These are phyloP conservation scores for Ramaria rubella DNA, from an alignment of 768 basidiomycete species.

Conservation along the genomic window DNA sequence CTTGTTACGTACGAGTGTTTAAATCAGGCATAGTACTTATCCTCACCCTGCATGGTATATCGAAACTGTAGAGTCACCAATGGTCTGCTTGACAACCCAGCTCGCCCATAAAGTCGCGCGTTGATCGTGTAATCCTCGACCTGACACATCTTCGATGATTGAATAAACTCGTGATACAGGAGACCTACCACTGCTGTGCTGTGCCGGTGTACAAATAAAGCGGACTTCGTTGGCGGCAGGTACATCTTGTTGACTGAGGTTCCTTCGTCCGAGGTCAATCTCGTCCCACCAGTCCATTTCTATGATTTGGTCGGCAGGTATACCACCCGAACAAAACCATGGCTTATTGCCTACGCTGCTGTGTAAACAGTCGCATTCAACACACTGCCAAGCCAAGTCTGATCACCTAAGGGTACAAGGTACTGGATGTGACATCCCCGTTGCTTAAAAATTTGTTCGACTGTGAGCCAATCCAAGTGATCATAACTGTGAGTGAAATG, in stretches of 20 bases:
- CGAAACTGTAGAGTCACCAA: conserved; percentile 14
- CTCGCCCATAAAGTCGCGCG: conserved; percentile 33
- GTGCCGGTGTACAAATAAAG: conserved; percentile 36
- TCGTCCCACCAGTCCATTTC: conserved; percentile 41
- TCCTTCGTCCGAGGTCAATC: conserved; percentile 14
- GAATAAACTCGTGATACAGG: neutral
- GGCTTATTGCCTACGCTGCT: conserved; percentile 19
- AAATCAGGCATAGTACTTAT: conserved; percentile 7
- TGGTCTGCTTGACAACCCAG: conserved; percentile 32
- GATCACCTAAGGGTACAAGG: conserved; percentile 33
- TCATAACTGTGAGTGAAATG: conserved; percentile 28
- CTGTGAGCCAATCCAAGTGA: conserved; percentile 34
- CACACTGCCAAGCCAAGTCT: neutral
- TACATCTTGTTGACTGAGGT: conserved; percentile 6
- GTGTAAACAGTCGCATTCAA: neutral
- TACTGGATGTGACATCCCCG: conserved; percentile 22
- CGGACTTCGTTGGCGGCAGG: conserved; percentile 14
- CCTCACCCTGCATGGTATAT: conserved; percentile 25
- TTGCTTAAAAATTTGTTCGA: conserved; percentile 22
- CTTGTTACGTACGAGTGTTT: neutral
- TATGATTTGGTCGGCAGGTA: conserved; percentile 25
- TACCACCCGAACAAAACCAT: conserved; percentile 26
- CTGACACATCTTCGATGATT: conserved; percentile 16
- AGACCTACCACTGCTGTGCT: conserved; percentile 35
- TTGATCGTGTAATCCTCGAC: conserved; percentile 29